A percentile compares a stretch with the other conserved stretches of the same genome.
Conservation (phyloP, 257 asterid species). For the Nicotiana attenuata region DNA sequence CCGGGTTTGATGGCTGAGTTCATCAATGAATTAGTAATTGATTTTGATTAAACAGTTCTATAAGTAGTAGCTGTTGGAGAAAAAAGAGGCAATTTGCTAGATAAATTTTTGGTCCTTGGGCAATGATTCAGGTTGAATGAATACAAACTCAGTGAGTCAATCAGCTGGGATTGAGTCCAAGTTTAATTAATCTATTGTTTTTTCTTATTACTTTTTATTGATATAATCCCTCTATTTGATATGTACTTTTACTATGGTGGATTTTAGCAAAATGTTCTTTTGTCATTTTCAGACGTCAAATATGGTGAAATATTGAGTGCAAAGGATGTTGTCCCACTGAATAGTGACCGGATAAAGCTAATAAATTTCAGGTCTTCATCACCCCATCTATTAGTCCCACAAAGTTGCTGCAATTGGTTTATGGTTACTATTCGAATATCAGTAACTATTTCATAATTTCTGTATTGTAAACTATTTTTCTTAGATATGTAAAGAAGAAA, state of each 20-base stretch:
- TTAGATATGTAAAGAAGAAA: background rate
- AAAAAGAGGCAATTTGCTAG: background rate
- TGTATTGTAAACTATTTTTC: background rate
- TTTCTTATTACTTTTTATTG: background rate
- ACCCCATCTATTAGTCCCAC: background rate
- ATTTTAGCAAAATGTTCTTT: conserved; percentile 1
- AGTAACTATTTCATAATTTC: background rate
- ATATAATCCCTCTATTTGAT: background rate
- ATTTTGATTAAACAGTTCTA: background rate
- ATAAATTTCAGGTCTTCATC: too few relatives aligned
- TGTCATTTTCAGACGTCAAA: background rate
- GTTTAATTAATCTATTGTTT: background rate
- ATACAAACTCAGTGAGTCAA: conserved; percentile 9
- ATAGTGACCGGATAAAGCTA: background rate
- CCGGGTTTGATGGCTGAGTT: conserved; percentile 71
- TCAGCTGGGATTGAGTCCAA: conserved; percentile 10
- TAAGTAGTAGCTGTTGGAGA: background rate
- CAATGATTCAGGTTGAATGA: conserved; percentile 10
- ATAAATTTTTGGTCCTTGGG: conserved; percentile 8
- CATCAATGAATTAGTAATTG: background rate
- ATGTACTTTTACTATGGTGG: background rate
- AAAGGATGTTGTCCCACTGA: background rate
- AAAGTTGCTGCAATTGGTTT: background rate
- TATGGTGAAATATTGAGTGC: background rate
- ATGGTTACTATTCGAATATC: background rate